A percentile compares a stretch with the other conserved stretches of the same genome.
Evolutionary conservation across 306 rosid genomes (phyloP).

Genomic region (Quercus cerris): DNA sequence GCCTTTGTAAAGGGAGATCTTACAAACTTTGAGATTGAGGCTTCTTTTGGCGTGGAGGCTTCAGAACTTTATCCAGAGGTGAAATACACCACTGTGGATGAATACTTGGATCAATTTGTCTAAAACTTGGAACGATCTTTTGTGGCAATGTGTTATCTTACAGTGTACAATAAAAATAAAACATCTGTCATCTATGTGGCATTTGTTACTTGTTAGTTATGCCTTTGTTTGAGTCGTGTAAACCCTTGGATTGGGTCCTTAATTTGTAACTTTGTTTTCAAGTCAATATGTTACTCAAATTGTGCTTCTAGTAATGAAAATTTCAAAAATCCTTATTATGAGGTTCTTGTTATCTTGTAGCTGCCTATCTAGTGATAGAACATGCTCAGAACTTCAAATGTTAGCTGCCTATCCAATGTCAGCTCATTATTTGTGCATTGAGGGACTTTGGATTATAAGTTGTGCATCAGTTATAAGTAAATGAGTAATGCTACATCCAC

Average conservation of each 20-base stretch:
- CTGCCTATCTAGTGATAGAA: too few species aligned
- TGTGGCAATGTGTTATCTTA: neutral
- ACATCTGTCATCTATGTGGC: neutral
- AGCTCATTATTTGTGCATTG: too few species aligned
- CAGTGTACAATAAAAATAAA: neutral
- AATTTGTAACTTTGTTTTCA: neutral
- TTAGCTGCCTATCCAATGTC: too few species aligned
- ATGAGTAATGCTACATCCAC: too few species aligned
- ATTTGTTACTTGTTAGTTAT: neutral
- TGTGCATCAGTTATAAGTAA: too few species aligned
- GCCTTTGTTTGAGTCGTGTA: neutral
- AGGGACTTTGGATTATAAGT: too few species aligned
- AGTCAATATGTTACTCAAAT: neutral
- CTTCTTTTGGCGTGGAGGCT: slow-evolving; percentile 41
- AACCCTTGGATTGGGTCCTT: neutral
- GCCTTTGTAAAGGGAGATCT: slow-evolving; percentile 27
- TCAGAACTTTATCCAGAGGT: slow-evolving; percentile 48
- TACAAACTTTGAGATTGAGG: slow-evolving; percentile 24
- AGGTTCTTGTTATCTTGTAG: neutral
- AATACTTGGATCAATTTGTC: slow-evolving; percentile 32
- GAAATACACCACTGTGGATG: slow-evolving; percentile 29
- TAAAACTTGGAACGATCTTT: neutral
- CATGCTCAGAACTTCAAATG: too few species aligned
- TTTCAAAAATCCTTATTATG: neutral
- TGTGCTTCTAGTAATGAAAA: neutral